Conservation (phyloP, 1,139 yeast species). For the Chernovozyma aurita region DNA sequence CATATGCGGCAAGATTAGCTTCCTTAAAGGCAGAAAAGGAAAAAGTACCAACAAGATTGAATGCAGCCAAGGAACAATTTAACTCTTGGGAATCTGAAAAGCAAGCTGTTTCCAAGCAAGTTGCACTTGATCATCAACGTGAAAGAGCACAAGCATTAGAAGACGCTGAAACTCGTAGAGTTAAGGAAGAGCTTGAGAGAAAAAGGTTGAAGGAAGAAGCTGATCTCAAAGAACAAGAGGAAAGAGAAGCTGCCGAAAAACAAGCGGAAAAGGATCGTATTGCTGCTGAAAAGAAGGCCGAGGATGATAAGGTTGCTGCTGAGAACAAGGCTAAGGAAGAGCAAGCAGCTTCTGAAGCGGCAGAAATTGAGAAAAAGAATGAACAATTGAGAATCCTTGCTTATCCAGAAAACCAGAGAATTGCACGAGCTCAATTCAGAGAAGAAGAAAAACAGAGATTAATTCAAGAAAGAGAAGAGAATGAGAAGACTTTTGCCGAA, state of each 20-base stretch:
- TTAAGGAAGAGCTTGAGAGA: conserved; percentile 26
- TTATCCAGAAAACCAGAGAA: conserved; percentile 24
- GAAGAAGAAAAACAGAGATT: conserved; percentile 26
- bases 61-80: conserved; percentile 39
- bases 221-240: conserved; percentile 33
- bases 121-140: conserved; percentile 41
- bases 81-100: conserved; percentile 44
- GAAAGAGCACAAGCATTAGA: conserved; percentile 44
- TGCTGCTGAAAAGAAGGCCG: conserved; percentile 17
- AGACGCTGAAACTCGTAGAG: conserved; percentile 43
- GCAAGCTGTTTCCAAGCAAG: conserved; percentile 32
- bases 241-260: conserved; percentile 29
- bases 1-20: conserved; percentile 43
- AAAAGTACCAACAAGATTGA: conserved; percentile 31
- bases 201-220: conserved; percentile 28
- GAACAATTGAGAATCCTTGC: conserved; percentile 1
- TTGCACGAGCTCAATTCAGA: conserved; percentile 21
- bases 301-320: conserved; percentile 17
- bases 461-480: conserved; percentile 22
- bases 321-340: conserved; percentile 17
- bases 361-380: conserved; percentile 9
- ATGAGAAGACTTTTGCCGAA: conserved; percentile 23
- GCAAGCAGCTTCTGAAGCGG: conserved; percentile 12
- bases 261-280: conserved; percentile 12
- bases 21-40: conserved; percentile 37